phyloP scores from a whole-genome alignment of 2,329 filamentous ascomycete species.

The Graphilbum fragrans region DNA sequence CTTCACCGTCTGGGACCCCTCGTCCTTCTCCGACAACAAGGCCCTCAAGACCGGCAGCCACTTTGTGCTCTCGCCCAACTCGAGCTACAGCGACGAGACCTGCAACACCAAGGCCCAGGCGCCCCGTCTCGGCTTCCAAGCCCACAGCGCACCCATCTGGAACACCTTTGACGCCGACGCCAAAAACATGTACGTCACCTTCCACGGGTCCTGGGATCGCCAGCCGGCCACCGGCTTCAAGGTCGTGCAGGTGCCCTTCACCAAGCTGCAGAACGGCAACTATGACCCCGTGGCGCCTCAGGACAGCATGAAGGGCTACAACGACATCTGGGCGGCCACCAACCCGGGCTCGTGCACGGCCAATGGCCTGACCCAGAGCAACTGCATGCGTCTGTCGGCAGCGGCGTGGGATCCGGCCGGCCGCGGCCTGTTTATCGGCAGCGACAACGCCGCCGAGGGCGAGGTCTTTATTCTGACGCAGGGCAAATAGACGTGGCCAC shows the following conservation, averaged over 20 bases:
- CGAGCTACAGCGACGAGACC: slow-evolving; percentile 22
- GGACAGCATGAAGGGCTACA: slow-evolving; percentile 18
- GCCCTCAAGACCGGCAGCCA: slow-evolving; percentile 21
- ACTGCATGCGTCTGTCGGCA: slow-evolving; percentile 22
- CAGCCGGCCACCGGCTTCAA: slow-evolving; percentile 18
- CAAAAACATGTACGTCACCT: slow-evolving; percentile 20
- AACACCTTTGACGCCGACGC: slow-evolving; percentile 17
- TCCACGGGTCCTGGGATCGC: slow-evolving; percentile 19
- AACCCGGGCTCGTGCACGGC: slow-evolving; percentile 18
- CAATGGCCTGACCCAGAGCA: slow-evolving; percentile 22
- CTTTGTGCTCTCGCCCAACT: slow-evolving; percentile 24
- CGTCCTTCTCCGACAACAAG: slow-evolving; percentile 11
- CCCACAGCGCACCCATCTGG: slow-evolving; percentile 18
- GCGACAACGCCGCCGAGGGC: slow-evolving; percentile 23
- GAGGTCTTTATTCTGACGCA: slow-evolving; percentile 19
- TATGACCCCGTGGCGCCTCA: slow-evolving; percentile 18
- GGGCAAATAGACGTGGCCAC: no score
- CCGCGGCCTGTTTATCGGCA: slow-evolving; percentile 22
- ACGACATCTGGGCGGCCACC: slow-evolving; percentile 15
- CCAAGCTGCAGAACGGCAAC: slow-evolving; percentile 13
- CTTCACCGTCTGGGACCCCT: slow-evolving; percentile 18
- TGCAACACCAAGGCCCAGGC: slow-evolving; percentile 18
- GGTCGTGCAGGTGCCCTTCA: slow-evolving; percentile 18
- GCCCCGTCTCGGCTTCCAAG: slow-evolving; percentile 25
- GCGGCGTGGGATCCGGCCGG: slow-evolving; percentile 21